Conservation (phyloP, 805 yeast species). For the Maudiozyma barnettii region DNA sequence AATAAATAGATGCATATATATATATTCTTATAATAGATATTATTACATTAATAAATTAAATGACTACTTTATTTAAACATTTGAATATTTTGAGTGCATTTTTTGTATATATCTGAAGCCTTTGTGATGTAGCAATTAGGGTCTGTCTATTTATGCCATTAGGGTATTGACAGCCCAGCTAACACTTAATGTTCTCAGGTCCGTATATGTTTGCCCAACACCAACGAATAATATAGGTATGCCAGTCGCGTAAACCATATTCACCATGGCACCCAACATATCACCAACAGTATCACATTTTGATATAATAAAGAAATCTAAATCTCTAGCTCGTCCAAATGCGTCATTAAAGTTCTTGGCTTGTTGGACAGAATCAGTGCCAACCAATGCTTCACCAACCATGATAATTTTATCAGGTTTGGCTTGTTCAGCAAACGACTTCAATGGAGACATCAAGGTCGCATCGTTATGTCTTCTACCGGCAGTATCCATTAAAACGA, state of each 20-base stretch:
- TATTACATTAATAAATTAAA: not conserved
- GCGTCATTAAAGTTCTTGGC: conserved; percentile 90
- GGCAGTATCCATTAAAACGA: conserved; percentile 91
- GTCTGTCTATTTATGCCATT: conserved; percentile 38
- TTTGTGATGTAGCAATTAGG: not conserved
- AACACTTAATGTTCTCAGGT: conserved; percentile 78
- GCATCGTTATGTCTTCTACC: conserved; percentile 96
- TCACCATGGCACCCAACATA: conserved; percentile 91
- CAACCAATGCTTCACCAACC: conserved; percentile 98
- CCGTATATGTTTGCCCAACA: conserved; percentile 94
- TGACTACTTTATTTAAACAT: not conserved
- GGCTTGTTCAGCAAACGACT: conserved; percentile 91
- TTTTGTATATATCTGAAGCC: not conserved
- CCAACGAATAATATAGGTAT: conserved; percentile 95
- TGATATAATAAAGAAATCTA: conserved; percentile 86
- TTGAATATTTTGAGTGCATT: not conserved
- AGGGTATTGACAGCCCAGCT: conserved; percentile 86
- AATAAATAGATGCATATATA: conserved; percentile 1
- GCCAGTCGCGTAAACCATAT: conserved; percentile 93
- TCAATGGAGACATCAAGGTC: conserved; percentile 88
- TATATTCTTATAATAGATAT: not conserved
- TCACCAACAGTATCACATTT: conserved; percentile 98
- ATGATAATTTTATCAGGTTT: conserved; percentile 92
- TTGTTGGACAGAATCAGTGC: conserved; percentile 93
- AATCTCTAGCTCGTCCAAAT: conserved; percentile 69